Evolutionary conservation across 805 yeast species (phyloP), one percentile per base, ranked within the genome.

Genomic region (Nakazawaea holstii): DNA sequence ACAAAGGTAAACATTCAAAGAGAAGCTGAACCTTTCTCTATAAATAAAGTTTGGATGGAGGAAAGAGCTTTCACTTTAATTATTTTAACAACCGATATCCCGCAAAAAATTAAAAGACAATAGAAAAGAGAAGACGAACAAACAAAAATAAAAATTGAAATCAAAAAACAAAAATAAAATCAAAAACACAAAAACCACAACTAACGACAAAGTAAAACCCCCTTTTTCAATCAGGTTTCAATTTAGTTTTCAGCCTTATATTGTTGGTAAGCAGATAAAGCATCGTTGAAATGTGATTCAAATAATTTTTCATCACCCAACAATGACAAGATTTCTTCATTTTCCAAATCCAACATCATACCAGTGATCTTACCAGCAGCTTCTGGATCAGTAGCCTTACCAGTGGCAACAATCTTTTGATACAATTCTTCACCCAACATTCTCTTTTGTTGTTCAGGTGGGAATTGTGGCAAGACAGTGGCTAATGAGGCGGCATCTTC

Each of bases 321-420:
- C 68, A 92, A 77, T 53, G 86, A 85, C 63, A 91, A 73, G 60
- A 94, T 87, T 74, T 92, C 97, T 62, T 81, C 81, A 72, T 87
- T 87, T 65, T 90, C 95, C 82, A 92, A 82, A 67, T 91, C 97
- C 65, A 94, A 80, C 76, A 94, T 82, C 98, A 94, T 94, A 76
- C 98, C 97, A 57, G 99, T 94, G 68, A 94, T 88, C 77, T 91
- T 92, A 74, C 97, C 96, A 58, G 97, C 97, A 63, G 96, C 89
- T 72, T 90, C 96, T 50, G 85, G 86, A 65, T 90, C 95, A 60
- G 82, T 82, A 61, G 91, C 88, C 73, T 86, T 86, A 63, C 88
- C 90, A 54, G 87, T 82, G 57, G 90, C 82, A 56, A 84, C 82
- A 63, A 94, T 86, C 80, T 83, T 87, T 65, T 95, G 90, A 80